Evolutionary conservation across 2,329 filamentous ascomycete genomes (phyloP).

Genomic region (Fonsecaea multimorphosa): DNA sequence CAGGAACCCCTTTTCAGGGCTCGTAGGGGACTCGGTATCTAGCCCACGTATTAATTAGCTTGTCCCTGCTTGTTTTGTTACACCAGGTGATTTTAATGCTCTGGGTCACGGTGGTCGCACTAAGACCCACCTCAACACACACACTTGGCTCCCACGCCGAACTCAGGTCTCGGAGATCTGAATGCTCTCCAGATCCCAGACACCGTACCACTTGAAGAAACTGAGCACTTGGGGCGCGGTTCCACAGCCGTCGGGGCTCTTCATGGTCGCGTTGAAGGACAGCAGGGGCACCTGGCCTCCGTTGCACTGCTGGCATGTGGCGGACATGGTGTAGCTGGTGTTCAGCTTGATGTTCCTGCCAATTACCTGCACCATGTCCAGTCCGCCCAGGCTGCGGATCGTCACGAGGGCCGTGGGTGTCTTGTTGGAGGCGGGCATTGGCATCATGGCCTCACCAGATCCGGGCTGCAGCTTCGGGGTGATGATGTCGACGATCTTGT

Average conservation of each 20-base stretch:
- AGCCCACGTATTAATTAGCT: too few relatives aligned
- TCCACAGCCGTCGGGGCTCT: background rate
- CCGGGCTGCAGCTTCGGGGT: too few relatives aligned
- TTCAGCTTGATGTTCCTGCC: conserved; percentile 3
- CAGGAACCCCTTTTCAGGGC: too few relatives aligned
- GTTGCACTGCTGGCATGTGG: background rate
- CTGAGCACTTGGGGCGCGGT: conserved; percentile 1
- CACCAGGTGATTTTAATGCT: too few relatives aligned
- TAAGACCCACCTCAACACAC: too few relatives aligned
- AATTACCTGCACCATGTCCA: conserved; percentile 9
- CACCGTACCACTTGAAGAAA: conserved; percentile 12
- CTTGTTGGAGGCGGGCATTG: background rate
- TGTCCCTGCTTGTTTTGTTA: too few relatives aligned
- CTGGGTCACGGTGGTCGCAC: too few relatives aligned
- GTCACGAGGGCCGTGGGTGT: conserved; percentile 1
- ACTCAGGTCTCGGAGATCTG: background rate
- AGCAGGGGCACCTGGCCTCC: background rate
- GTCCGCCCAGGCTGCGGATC: background rate
- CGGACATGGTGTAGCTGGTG: conserved; percentile 1
- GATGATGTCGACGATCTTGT: background rate
- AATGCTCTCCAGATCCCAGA: conserved; percentile 11
- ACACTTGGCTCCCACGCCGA: too few relatives aligned
- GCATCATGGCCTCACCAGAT: background rate
- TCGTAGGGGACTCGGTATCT: too few relatives aligned
- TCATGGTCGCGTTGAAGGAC: conserved; percentile 5